Evolutionary conservation across 208 protist species (phyloP), one percentile per base, ranked within the genome.

Genomic region (Leishmania tarentolae): DNA sequence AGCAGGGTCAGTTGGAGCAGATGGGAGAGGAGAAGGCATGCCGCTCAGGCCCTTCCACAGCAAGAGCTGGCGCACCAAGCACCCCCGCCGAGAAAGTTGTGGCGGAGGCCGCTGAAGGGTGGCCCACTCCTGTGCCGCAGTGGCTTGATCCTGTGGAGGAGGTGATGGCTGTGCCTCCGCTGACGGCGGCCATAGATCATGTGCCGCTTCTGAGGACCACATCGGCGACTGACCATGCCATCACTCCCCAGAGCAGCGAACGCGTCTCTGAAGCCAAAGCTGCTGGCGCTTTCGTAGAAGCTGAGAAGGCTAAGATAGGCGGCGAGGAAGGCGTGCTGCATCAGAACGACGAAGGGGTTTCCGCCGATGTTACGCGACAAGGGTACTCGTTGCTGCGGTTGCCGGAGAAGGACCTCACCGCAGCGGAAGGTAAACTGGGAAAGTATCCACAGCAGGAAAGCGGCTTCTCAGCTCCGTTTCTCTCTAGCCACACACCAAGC

Each of bases 401-500:
- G 68, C 42, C 8, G 11, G 68, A 46, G 68, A 50, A 24, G 40
- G 8, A 72, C 9, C 68, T 19, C 37, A n/a, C 28, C 35, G 42
- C 42, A 9, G 8, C 3, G 24, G 75, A 70, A 56, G 75, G 37
- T 44, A 28, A 8, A 40, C 56, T 2, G 46, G 59, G 19, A 13
- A 24, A 53, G 21, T 56, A 66, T 35, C 74, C 11, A 15, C 46
- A 21, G 63, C 63, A 15, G 2, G 31, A n/a, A 31, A 50, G 9
- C 44, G 24, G 19, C 65, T 61, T 44, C 0, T 72, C 76, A 0
- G 76, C n/a, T 1, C 53, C 44, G n/a, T n/a, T 74, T 40, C 47
- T 80, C 31, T 81, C 81, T 6, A 56, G 75, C 42, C 71, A 74
- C 76, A 84, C 81, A 9, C 76, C 76, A 0, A 84, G 76, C 61